These are phyloP conservation scores for Acer campestre DNA, from an alignment of 345 rosid genomes.

Conservation along the genomic window DNA sequence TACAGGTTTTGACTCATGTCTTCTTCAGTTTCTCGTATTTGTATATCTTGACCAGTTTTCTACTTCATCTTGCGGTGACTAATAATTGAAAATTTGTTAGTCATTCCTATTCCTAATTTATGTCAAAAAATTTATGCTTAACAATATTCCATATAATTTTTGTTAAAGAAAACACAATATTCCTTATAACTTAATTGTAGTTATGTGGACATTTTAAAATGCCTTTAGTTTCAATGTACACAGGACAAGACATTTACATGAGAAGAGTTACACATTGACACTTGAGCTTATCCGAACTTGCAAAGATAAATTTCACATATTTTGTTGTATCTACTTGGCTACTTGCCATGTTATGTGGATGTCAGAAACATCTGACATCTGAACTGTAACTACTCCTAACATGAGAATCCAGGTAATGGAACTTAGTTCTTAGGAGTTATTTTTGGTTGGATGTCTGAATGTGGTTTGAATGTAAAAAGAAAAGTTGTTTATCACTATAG, in stretches of 20 bases:
- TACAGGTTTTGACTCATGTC: constrained; percentile 66
- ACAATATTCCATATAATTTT: background rate
- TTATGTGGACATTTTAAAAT: background rate
- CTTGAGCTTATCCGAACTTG: background rate
- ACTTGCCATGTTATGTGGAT: background rate
- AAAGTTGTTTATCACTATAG: background rate
- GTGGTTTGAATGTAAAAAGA: background rate
- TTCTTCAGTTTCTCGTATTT: constrained; percentile 20
- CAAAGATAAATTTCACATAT: background rate
- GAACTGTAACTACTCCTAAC: background rate
- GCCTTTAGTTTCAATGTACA: background rate
- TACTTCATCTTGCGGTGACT: background rate
- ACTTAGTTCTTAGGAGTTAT: background rate
- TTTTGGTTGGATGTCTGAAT: background rate
- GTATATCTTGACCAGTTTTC: background rate
- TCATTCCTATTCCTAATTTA: background rate
- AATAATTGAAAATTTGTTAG: background rate
- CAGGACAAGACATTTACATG: too few relatives aligned
- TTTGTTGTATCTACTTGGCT: background rate
- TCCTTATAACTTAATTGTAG: background rate
- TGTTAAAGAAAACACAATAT: too few relatives aligned
- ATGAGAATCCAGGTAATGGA: background rate
- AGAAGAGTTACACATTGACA: background rate
- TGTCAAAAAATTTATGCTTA: background rate
- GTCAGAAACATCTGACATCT: background rate